These are phyloP conservation scores for Platanthera guangdongensis DNA, from an alignment of 106 monocot genomes.

Conservation along the genomic window DNA sequence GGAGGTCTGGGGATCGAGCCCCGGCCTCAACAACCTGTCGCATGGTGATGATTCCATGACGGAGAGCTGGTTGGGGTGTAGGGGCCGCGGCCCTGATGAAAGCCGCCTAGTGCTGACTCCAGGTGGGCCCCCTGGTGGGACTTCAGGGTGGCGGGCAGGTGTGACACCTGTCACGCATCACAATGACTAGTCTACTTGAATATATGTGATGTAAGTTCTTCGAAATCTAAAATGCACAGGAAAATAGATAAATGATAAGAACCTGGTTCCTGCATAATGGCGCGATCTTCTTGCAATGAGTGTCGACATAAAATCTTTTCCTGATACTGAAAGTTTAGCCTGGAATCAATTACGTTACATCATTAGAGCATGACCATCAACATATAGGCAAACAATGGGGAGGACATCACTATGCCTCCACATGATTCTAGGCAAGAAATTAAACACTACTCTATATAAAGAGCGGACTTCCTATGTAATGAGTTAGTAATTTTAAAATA, in stretches of 20 bases:
- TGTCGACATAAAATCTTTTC: slow-evolving; percentile 70
- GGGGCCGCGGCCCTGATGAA: no score
- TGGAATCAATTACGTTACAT: slow-evolving; percentile 13
- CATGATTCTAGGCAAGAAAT: neutral
- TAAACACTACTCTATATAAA: neutral
- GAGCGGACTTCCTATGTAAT: no score
- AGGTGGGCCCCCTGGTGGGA: no score
- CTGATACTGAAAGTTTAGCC: slow-evolving; percentile 68
- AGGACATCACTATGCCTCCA: neutral
- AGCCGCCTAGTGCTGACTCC: no score
- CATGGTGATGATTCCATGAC: no score
- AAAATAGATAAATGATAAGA: slow-evolving; percentile 1
- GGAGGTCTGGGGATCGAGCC: no score
- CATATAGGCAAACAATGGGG: neutral
- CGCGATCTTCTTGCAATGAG: slow-evolving; percentile 96
- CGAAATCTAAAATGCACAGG: neutral
- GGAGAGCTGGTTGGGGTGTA: no score
- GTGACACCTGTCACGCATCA: no score
- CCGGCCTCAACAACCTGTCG: no score
- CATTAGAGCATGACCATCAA: neutral
- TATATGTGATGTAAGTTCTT: neutral
- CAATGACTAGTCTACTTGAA: neutral
- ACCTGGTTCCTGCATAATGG: slow-evolving; percentile 98
- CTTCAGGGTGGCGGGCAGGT: no score
- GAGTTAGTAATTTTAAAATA: no score